Evolutionary conservation across 768 basidiomycete species (phyloP), one percentile per base, ranked within the genome.

Genomic region (Boletus reticuloceps): DNA sequence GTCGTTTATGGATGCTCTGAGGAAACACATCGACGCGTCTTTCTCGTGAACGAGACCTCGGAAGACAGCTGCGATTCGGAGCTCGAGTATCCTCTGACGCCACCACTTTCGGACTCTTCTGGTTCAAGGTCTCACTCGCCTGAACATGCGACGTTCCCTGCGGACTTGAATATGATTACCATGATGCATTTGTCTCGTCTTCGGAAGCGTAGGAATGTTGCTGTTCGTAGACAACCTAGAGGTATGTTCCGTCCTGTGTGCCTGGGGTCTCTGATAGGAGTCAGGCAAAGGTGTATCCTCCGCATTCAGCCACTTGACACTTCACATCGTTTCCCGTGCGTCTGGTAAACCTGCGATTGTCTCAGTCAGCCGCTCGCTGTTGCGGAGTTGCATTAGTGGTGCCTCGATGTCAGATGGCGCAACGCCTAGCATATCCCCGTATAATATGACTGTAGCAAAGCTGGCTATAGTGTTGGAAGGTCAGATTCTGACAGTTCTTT

Each of bases 31-130:
- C 72, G 74, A 57, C 72, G 72, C 46, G 62, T 80, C 47, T 65
- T 72, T 51, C 44, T 58, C 9, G 44, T 55, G 53, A 54, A 60
- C 50, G 69, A 67, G 51, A 47, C 34, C 45, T 62, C 37, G 31
- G 60, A 58, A 51, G 71, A 77, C 31, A 73, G 72, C 19, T 74
- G 75, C 51, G 80, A 79, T 53, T 81, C 82, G 19, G 86, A 88
- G 52, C 69, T 80, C 4, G 81, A 84, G 63, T 90, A 84, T 67
- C 90, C 89, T 39, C 74, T 82, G 42, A 91, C 89, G 0, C 90
- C 89, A n/a, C 90, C 89, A 4, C 73, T 80, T 17, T 91, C 89
- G 9, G 89, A 89, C 66, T 79, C 78, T 62, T 83, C 86, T 25
- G 82, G 80, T 25, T 88, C 88, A 12, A 76, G 84, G 53, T 77